Evolutionary conservation across 179 eudicot species (phyloP).

Genomic region (Corrigiola litoralis): DNA sequence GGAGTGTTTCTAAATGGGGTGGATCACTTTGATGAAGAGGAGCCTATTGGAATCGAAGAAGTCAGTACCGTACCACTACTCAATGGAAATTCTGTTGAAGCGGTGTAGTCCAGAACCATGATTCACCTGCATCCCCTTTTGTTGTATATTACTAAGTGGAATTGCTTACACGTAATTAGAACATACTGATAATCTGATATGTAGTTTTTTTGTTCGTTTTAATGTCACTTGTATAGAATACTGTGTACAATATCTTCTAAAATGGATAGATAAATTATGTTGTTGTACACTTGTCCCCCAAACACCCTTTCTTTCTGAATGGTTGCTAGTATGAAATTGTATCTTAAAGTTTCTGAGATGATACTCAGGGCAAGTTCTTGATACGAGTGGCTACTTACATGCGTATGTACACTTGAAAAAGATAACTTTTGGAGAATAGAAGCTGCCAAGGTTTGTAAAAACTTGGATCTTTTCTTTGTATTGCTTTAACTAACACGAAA

Average conservation of each 20-base stretch:
- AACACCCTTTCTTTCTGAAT: neutral
- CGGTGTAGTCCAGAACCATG: neutral
- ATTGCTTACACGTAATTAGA: neutral
- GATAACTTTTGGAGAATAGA: too few species aligned
- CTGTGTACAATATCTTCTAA: too few species aligned
- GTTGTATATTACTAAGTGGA: neutral
- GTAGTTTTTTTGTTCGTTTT: neutral
- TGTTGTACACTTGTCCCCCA: too few species aligned
- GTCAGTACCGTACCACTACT: constrained; percentile 22
- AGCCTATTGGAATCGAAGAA: constrained; percentile 8
- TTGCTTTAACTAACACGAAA: too few species aligned
- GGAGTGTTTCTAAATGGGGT: constrained; percentile 32
- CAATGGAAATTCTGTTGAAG: neutral
- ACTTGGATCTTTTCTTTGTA: too few species aligned
- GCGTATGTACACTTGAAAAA: too few species aligned
- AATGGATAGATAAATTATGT: too few species aligned
- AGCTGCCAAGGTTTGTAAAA: too few species aligned
- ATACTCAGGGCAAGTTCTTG: too few species aligned
- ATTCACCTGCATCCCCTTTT: neutral
- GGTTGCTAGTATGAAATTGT: neutral
- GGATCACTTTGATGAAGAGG: constrained; percentile 25
- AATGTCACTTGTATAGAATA: too few species aligned
- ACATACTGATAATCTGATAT: neutral
- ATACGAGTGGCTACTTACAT: too few species aligned
- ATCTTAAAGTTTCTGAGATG: neutral